phyloP scores from a whole-genome alignment of 192 early-diverging fungal species.

The Backusella australiensis region DNA sequence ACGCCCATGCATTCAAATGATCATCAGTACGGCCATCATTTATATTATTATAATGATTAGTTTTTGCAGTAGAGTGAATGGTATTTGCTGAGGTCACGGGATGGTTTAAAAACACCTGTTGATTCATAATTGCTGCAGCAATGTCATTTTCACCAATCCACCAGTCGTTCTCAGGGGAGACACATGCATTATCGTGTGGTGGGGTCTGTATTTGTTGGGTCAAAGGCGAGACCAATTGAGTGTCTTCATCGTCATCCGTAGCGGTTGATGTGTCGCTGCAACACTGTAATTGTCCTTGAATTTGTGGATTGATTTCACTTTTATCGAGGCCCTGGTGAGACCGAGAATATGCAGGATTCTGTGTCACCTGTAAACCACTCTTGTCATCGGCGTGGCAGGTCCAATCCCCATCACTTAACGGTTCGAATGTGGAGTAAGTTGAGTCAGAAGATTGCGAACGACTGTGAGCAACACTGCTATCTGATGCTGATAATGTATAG shows the following conservation, averaged over 20 bases:
- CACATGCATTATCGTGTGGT: neutral
- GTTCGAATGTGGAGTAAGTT: neutral
- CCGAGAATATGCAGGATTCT: neutral
- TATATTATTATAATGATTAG: neutral
- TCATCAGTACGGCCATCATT: neutral
- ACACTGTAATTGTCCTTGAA: neutral
- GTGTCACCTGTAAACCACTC: neutral
- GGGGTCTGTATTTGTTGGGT: neutral
- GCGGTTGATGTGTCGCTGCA: neutral
- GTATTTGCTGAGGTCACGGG: neutral
- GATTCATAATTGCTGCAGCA: neutral
- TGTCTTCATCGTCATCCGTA: neutral
- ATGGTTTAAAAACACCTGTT: conserved; percentile 3
- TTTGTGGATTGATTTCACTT: neutral
- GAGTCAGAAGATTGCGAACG: conserved; percentile 10
- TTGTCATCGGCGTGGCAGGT: neutral
- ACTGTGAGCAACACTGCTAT: neutral
- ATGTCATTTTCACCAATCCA: conserved; percentile 2
- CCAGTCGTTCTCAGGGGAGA: conserved; percentile 4
- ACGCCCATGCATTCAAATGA: conserved; percentile 10
- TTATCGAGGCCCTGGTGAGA: neutral
- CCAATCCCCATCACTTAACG: neutral
- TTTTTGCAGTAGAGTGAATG: neutral
- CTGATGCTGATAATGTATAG: conserved; percentile 9
- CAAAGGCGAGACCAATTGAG: neutral